Percentiles rank a stretch among this genome's conserved stretches.
Evolutionary conservation across 192 early-diverging fungal genomes (phyloP).

Genomic region (Backusella australiensis): DNA sequence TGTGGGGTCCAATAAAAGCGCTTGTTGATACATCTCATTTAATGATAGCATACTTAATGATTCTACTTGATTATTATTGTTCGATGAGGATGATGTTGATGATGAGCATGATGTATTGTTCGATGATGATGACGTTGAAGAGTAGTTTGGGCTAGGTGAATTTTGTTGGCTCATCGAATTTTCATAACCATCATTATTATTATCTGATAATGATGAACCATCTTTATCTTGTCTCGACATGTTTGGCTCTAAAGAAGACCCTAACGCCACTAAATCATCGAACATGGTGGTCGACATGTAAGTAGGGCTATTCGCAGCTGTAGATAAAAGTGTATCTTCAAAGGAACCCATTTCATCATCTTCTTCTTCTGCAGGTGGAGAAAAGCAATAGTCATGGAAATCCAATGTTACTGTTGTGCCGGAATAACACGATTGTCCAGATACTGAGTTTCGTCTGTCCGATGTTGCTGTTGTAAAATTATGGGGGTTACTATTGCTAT

Average conservation of each 20-base stretch:
- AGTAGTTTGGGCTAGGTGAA: constrained; percentile 7
- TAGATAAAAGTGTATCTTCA: neutral
- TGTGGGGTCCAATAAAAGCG: neutral
- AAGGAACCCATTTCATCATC: constrained; percentile 1
- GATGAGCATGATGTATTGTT: neutral
- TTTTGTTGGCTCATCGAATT: constrained; percentile 11
- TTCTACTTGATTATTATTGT: neutral
- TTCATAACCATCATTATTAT: constrained; percentile 4
- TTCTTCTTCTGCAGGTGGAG: constrained; percentile 23
- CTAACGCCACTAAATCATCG: neutral
- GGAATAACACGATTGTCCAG: constrained; percentile 8
- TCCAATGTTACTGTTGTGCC: constrained; percentile 19
- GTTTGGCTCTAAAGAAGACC: neutral
- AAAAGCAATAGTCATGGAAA: constrained; percentile 30
- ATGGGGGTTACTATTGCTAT: neutral
- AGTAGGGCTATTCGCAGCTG: neutral
- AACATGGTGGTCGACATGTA: neutral
- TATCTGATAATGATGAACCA: neutral
- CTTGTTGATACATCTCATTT: constrained; percentile 19
- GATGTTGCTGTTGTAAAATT: neutral
- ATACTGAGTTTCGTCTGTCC: neutral
- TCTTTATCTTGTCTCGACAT: neutral
- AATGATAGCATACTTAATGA: constrained; percentile 11
- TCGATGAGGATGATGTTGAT: neutral
- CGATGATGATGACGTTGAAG: neutral